These are phyloP conservation scores for Whalleya microplaca DNA, from an alignment of 2,329 filamentous ascomycete genomes.

Conservation along the genomic window DNA sequence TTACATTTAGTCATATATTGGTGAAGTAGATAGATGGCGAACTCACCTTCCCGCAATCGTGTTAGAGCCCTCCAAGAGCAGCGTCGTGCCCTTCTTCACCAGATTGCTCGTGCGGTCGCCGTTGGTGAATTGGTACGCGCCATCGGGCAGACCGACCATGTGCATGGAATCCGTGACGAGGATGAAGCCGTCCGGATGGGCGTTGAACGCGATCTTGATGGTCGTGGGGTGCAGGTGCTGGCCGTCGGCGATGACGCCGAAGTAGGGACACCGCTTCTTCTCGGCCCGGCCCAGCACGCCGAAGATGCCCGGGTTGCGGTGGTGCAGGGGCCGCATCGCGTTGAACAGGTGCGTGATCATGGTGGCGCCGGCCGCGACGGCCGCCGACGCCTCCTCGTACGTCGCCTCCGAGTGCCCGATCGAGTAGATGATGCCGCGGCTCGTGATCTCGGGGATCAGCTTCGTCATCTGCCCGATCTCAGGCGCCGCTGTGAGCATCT, in stretches of 20 bases:
- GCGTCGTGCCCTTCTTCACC: conserved; percentile 70
- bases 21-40: not conserved
- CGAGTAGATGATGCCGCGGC: conserved; percentile 72
- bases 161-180: conserved; percentile 94
- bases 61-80: conserved; percentile 78
- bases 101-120: conserved; percentile 61
- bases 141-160: conserved; percentile 81
- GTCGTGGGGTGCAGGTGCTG: conserved; percentile 88
- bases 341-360: conserved; percentile 97
- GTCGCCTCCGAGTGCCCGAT: conserved; percentile 88
- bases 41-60: conserved; percentile 75
- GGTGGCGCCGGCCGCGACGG: conserved; percentile 73
- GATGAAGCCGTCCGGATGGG: conserved; percentile 82
- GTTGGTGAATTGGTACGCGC: conserved; percentile 85
- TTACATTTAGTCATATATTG: conserved; percentile 8
- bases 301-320: conserved; percentile 90
- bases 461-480: conserved; percentile 73
- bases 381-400: conserved; percentile 77
- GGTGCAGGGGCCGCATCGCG: conserved; percentile 87
- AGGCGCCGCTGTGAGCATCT: conserved; percentile 85
- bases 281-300: conserved; percentile 76
- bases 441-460: conserved; percentile 68
- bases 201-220: conserved; percentile 86
- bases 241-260: conserved; percentile 88
- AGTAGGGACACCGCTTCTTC: conserved; percentile 68